Conservation (phyloP, 2,329 filamentous ascomycete genomes). For the Pezicula neosporulosa region DNA sequence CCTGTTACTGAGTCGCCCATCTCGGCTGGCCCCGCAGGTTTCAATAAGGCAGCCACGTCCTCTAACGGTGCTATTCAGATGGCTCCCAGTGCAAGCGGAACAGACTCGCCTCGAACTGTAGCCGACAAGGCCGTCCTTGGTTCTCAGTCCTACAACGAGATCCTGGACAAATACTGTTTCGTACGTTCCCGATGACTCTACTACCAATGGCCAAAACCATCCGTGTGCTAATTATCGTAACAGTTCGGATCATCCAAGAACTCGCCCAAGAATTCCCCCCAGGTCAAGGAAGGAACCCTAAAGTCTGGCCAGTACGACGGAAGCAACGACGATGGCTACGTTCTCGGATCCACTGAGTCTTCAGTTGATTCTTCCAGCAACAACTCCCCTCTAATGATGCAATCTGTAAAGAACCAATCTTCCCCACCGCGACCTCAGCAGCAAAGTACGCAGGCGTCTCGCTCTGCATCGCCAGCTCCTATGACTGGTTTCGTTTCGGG, state of each 20-base stretch:
- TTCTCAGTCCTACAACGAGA: constrained; percentile 89
- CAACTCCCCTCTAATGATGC: constrained; percentile 23
- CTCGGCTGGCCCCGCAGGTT: constrained; percentile 11
- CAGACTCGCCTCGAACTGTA: constrained; percentile 49
- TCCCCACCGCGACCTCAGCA: constrained; percentile 20
- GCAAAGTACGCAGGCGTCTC: constrained; percentile 29
- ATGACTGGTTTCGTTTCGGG: constrained; percentile 43
- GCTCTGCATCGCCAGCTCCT: constrained; percentile 42
- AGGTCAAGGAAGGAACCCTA: constrained; percentile 45
- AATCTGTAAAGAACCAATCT: constrained; percentile 12
- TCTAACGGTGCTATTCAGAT: constrained; percentile 22
- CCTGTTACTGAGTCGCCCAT: constrained; percentile 17
- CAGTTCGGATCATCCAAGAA: constrained; percentile 62
- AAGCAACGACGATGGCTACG: constrained; percentile 33
- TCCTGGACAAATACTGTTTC: constrained; percentile 99
- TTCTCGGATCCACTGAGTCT: constrained; percentile 25
- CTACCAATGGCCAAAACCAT: constrained; percentile 12
- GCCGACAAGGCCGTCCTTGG: constrained; percentile 68
- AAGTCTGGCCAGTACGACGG: constrained; percentile 41
- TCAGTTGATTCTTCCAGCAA: constrained; percentile 32
- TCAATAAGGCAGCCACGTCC: constrained; percentile 14
- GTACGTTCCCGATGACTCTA: constrained; percentile 65
- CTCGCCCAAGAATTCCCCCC: constrained; percentile 48
- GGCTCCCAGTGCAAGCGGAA: constrained; percentile 22
- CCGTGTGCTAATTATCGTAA: constrained; percentile 37